Conservation (phyloP, 139 green algal species). For the Volvox reticuliferus region DNA sequence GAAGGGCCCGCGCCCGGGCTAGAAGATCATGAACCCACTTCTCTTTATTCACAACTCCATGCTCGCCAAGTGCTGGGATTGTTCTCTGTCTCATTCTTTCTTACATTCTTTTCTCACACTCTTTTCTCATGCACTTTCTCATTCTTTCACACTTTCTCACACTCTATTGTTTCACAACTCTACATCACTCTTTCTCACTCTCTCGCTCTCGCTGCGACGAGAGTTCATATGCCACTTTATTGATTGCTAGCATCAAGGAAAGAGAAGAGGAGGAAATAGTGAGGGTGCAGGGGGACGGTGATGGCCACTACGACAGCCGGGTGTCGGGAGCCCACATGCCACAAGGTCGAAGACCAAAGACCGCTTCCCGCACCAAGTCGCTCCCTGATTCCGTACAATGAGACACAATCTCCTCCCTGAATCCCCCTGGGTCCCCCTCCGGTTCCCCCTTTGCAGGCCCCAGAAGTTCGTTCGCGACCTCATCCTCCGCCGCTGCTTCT, state of each 20-base stretch:
- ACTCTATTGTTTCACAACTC: background rate
- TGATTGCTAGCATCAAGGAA: too few species aligned
- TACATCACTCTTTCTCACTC: background rate
- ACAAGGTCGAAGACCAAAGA: too few species aligned
- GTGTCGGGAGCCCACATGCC: too few species aligned
- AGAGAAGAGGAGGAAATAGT: too few species aligned
- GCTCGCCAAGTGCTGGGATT: background rate
- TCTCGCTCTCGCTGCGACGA: background rate
- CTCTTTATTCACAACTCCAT: too few species aligned
- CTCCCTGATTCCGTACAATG: too few species aligned
- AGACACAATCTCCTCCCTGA: background rate
- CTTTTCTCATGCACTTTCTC: background rate
- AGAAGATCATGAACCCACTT: background rate
- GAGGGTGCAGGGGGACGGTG: too few species aligned
- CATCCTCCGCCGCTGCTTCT: constrained; percentile 15
- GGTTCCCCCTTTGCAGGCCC: background rate
- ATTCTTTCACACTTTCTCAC: background rate
- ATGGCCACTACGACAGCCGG: too few species aligned
- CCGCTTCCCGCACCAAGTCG: too few species aligned
- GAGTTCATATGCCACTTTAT: background rate
- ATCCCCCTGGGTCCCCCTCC: background rate
- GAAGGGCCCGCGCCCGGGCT: background rate
- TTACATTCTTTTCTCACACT: background rate
- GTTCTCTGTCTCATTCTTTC: background rate
- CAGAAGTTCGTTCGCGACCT: constrained; percentile 38